Percentiles rank a stretch among this genome's conserved stretches.
Conservation (phyloP, 768 basidiomycete species). For the Russula ochroleuca region DNA sequence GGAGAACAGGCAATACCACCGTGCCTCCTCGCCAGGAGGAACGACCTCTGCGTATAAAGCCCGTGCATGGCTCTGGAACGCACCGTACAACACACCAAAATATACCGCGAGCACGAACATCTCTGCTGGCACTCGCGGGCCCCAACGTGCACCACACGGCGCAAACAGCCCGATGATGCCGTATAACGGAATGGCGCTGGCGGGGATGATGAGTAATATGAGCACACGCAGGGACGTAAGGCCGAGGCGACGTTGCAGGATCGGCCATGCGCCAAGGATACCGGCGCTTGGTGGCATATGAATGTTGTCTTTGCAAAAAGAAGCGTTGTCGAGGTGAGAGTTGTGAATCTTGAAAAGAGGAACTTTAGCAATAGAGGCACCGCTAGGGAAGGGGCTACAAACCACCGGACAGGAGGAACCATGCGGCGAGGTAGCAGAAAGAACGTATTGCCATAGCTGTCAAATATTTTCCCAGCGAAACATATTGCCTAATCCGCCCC, state of each 20-base stretch:
- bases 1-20: too few species aligned
- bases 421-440: conserved; percentile 87
- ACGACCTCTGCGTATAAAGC: too few species aligned
- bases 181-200: too few species aligned
- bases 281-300: conserved; percentile 47
- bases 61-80: too few species aligned
- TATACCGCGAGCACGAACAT: not conserved
- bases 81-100: too few species aligned
- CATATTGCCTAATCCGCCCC: conserved; percentile 74
- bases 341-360: conserved; percentile 68
- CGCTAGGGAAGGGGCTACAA: conserved; percentile 28
- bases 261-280: too few species aligned
- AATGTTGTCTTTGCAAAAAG: conserved; percentile 87
- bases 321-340: conserved; percentile 86
- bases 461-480: conserved; percentile 67
- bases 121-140: conserved; percentile 44
- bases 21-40: conserved; percentile 37
- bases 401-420: conserved; percentile 95
- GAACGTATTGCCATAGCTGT: conserved; percentile 77
- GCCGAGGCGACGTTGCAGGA: too few species aligned
- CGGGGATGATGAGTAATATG: too few species aligned
- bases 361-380: not conserved
- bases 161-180: too few species aligned
- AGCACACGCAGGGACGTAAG: conserved; percentile 30
- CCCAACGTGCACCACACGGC: conserved; percentile 38